Evolutionary conservation across 2,329 filamentous ascomycete genomes (phyloP).

Genomic region (Nemania diffusa): DNA sequence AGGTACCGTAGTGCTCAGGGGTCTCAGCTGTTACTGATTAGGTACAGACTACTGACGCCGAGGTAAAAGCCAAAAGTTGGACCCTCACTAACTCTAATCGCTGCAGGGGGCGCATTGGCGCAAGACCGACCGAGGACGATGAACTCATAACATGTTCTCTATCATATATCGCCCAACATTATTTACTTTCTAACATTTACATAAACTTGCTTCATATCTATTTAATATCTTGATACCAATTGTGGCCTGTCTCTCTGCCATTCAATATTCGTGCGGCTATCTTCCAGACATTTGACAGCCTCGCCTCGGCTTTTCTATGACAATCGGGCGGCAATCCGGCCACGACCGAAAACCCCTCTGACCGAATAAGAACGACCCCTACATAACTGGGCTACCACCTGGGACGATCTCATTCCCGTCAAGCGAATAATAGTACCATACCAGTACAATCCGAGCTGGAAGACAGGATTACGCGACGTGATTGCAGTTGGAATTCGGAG

Average conservation of each 20-base stretch:
- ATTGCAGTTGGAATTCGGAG: constrained; percentile 27
- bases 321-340: constrained; percentile 19
- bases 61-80: constrained; percentile 23
- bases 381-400: not conserved
- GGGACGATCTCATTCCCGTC: not conserved
- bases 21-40: constrained; percentile 3
- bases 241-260: not conserved
- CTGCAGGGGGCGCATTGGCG: constrained; percentile 4
- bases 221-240: not conserved
- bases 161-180: not conserved
- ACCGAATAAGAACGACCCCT: constrained; percentile 1
- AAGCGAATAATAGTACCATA: not conserved
- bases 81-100: constrained; percentile 18
- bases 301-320: not conserved
- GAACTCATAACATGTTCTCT: not conserved
- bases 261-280: constrained; percentile 14
- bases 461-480: constrained; percentile 8
- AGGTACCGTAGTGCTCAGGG: not conserved
- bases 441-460: not conserved
- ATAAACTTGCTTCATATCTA: not conserved
- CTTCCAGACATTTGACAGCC: constrained; percentile 6
- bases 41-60: constrained; percentile 5
- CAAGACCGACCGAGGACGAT: constrained; percentile 6
- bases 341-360: constrained; percentile 13
- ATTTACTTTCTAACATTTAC: not conserved